Evolutionary conservation across 2,329 filamentous ascomycete species (phyloP).

Genomic region (Trichophyton equinum): DNA sequence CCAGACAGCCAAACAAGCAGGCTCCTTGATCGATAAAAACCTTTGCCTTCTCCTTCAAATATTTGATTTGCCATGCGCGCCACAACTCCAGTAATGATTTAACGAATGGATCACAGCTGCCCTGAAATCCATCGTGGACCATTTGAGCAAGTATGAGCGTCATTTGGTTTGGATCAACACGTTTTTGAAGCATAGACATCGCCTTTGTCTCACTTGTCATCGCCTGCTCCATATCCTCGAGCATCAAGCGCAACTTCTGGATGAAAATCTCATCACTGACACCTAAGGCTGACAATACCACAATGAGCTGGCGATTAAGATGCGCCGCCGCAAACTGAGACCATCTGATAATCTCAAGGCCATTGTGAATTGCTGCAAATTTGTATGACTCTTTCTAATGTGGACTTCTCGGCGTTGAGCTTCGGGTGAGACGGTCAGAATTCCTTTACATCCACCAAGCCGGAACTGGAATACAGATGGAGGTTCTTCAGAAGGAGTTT

Average conservation of each 20-base stretch:
- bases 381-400: constrained; percentile 73
- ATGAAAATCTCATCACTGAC: constrained; percentile 56
- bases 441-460: constrained; percentile 82
- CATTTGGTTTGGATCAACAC: constrained; percentile 74
- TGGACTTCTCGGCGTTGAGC: constrained; percentile 57
- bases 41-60: constrained; percentile 82
- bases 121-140: constrained; percentile 68
- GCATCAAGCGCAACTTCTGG: constrained; percentile 52
- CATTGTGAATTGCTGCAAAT: constrained; percentile 58
- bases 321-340: constrained; percentile 65
- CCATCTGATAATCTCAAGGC: constrained; percentile 72
- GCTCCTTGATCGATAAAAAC: constrained; percentile 72
- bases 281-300: constrained; percentile 67
- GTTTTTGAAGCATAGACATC: constrained; percentile 54
- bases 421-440: constrained; percentile 63
- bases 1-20: constrained; percentile 76
- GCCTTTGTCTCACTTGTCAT: constrained; percentile 55
- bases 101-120: constrained; percentile 63
- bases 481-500: constrained; percentile 39
- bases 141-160: constrained; percentile 63
- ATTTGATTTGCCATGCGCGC: constrained; percentile 78
- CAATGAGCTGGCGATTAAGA: constrained; percentile 81
- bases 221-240: constrained; percentile 55
- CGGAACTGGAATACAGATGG: constrained; percentile 88
- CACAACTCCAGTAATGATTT: constrained; percentile 68